Conservation (phyloP, 345 rosid genomes). For the Pelargonium nanum region DNA sequence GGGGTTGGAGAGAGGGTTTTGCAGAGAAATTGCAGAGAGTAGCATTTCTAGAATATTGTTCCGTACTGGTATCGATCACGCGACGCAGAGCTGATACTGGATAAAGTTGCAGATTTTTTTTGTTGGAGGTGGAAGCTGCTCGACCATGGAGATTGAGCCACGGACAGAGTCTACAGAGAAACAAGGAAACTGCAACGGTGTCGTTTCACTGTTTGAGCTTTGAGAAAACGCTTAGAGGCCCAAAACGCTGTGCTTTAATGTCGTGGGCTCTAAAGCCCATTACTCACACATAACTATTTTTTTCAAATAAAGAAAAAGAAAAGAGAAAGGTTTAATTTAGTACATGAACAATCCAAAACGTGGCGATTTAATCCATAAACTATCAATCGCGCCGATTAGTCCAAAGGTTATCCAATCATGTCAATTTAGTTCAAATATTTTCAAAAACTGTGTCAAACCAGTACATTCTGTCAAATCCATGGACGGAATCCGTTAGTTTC, state of each 20-base stretch:
- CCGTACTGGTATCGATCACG: not conserved
- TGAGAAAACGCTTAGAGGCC: not conserved
- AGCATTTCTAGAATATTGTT: constrained; percentile 5
- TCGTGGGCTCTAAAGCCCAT: not conserved
- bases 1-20: constrained; percentile 9
- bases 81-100: constrained; percentile 18
- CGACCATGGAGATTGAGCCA: not conserved
- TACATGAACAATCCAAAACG: too few species aligned
- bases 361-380: too few species aligned
- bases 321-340: too few species aligned
- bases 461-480: too few species aligned
- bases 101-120: not conserved
- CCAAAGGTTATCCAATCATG: too few species aligned
- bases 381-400: too few species aligned
- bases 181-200: not conserved
- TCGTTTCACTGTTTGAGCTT: not conserved
- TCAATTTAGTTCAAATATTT: too few species aligned
- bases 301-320: too few species aligned
- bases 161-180: constrained; percentile 11
- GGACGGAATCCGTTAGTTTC: too few species aligned
- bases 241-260: not conserved
- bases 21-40: constrained; percentile 39
- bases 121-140: not conserved
- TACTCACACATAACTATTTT: too few species aligned
- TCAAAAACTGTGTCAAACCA: too few species aligned